These are phyloP conservation scores for Mercurialis annua DNA, from an alignment of 345 rosid genomes.

Conservation along the genomic window DNA sequence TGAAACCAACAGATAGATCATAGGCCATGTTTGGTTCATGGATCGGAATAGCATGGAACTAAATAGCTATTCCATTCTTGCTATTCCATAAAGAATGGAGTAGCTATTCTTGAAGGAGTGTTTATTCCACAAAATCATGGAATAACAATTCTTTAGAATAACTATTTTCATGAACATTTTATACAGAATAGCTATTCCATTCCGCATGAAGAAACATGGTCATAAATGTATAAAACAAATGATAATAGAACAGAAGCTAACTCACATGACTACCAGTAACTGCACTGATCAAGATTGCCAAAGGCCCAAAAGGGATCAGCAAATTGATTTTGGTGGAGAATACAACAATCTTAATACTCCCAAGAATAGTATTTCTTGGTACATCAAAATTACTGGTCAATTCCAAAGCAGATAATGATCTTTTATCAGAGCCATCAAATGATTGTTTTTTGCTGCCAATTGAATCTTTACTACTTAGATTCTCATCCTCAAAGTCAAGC, in stretches of 20 bases:
- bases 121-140: too few relatives aligned
- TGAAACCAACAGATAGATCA: neutral
- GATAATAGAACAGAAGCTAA: neutral
- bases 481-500: conserved; percentile 13
- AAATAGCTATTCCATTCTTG: too few relatives aligned
- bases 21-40: too few relatives aligned
- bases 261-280: conserved; percentile 26
- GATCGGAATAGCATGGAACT: too few relatives aligned
- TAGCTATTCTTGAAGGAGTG: too few relatives aligned
- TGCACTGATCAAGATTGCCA: conserved; percentile 27
- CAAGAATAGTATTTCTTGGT: conserved; percentile 3
- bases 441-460: neutral
- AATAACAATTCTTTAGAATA: too few relatives aligned
- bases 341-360: conserved; percentile 27
- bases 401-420: neutral
- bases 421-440: neutral
- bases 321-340: conserved; percentile 28
- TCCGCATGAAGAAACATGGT: too few relatives aligned
- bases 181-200: too few relatives aligned
- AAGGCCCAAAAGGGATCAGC: conserved; percentile 34
- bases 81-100: too few relatives aligned
- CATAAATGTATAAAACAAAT: too few relatives aligned
- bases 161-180: too few relatives aligned
- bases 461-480: neutral
- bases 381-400: neutral